Evolutionary conservation across 345 rosid genomes (phyloP), one percentile per base, ranked within the genome.

Genomic region (Cardamine occulta): DNA sequence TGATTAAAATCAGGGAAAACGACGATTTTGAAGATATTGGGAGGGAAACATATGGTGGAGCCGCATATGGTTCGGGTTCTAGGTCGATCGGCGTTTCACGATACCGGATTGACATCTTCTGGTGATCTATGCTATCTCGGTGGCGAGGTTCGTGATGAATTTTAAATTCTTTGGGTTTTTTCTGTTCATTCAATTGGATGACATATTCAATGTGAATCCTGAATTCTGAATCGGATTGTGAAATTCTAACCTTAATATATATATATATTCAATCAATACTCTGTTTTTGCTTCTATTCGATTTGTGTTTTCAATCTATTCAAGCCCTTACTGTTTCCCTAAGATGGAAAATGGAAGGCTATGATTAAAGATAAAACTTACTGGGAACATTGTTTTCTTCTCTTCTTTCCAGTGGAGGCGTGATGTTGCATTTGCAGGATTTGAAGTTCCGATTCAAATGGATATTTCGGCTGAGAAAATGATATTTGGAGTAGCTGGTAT

Each of bases 1-100:
- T 24, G 18, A 5, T 17, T 68, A 7, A 9, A n/a, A 40, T 24
- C 15, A 91, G 97, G 99, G 56, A 92, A 95, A 78, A 95, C 96
- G 17, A 95, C 97, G 55, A 89, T 95, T 40, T 58, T 95, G 86
- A 90, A 92, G 87, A 92, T 92, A 82, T 54, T 90, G 70, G 97
- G 97, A 85, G 99, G 99, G 69, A 92, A 92, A 83, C 99, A 91
- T 23, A 84, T 94, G 98, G 97, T 94, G 74, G 98, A 94, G 60
- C 91, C 93, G 3, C 89, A 88, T 19, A 94, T 94, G 98, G 97
- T 94, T 67, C 88, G 88, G 19, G 93, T 89, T 49, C 83, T 92
- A 0, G 96, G 96, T 56, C 87, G 89, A 75, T 90, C 99, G 1
- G 97, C 96, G 66, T 92, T 95, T 74, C 99, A 95, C 70, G 99